Evolutionary conservation across 805 yeast species (phyloP).

Genomic region (Yarrowia hollandica): DNA sequence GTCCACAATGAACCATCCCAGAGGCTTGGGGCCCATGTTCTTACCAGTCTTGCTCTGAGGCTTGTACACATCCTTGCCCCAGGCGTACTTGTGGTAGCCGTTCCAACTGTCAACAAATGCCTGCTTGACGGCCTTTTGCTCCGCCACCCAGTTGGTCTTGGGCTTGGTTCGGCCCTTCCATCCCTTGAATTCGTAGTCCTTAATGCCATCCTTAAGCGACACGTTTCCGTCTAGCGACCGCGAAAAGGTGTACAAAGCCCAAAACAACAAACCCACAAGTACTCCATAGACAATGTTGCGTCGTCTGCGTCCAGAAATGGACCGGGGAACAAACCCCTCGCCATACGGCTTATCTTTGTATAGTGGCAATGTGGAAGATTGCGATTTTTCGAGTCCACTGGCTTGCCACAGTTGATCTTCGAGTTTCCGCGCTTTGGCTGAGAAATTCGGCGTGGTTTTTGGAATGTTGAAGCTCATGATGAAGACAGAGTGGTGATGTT

Average conservation of each 20-base stretch:
- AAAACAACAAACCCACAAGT: constrained; percentile 44
- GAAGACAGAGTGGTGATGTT: neutral
- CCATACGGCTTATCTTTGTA: constrained; percentile 55
- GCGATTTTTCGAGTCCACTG: constrained; percentile 4
- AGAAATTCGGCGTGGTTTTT: constrained; percentile 30
- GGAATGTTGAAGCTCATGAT: constrained; percentile 31
- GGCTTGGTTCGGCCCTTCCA: constrained; percentile 28
- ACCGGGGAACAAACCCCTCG: constrained; percentile 11
- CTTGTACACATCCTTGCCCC: constrained; percentile 79
- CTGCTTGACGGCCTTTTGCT: constrained; percentile 59
- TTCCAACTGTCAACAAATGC: constrained; percentile 77
- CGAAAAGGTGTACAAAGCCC: constrained; percentile 44
- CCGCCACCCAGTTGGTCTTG: constrained; percentile 46
- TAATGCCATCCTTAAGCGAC: constrained; percentile 13
- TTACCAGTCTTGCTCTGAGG: constrained; percentile 64
- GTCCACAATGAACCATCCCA: constrained; percentile 94
- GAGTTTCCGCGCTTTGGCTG: constrained; percentile 24
- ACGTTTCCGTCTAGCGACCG: constrained; percentile 5
- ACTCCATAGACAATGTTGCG: constrained; percentile 46
- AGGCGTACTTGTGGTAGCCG: constrained; percentile 70
- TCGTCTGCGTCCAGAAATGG: constrained; percentile 30
- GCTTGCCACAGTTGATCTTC: constrained; percentile 33
- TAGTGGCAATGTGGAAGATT: constrained; percentile 44
- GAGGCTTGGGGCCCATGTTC: constrained; percentile 76
- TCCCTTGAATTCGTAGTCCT: constrained; percentile 29